These are phyloP conservation scores for Suhomyces canberraensis DNA, from an alignment of 805 yeast genomes.

Conservation along the genomic window DNA sequence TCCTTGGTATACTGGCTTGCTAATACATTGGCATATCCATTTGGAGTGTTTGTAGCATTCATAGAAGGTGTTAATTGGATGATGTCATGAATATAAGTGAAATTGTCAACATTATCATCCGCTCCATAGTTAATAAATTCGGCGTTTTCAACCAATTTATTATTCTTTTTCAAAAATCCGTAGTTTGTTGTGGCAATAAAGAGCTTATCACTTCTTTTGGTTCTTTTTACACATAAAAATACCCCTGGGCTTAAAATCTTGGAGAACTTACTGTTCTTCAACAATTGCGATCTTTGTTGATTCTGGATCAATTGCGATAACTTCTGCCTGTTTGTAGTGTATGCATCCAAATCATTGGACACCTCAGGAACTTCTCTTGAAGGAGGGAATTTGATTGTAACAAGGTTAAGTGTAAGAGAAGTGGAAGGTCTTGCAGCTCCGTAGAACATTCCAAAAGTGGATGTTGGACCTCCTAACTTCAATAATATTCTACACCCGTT, in stretches of 20 bases:
- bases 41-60: conserved; percentile 70
- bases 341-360: conserved; percentile 40
- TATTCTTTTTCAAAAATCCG: conserved; percentile 73
- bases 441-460: conserved; percentile 13
- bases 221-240: conserved; percentile 62
- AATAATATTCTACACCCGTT: conserved; percentile 79
- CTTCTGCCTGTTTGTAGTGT: conserved; percentile 40
- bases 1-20: conserved; percentile 77
- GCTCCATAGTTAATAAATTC: conserved; percentile 50
- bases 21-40: conserved; percentile 79
- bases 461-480: conserved; percentile 39
- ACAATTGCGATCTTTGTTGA: conserved; percentile 52
- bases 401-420: conserved; percentile 31
- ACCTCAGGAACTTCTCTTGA: conserved; percentile 42
- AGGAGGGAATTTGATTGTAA: conserved; percentile 66
- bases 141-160: conserved; percentile 75
- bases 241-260: conserved; percentile 82
- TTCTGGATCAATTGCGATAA: conserved; percentile 35
- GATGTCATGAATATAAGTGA: conserved; percentile 60
- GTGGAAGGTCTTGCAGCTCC: conserved; percentile 23
- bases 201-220: conserved; percentile 44
- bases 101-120: conserved; percentile 16
- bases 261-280: conserved; percentile 56
- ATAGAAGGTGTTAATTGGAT: conserved; percentile 66
- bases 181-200: conserved; percentile 82